Base-by-base conservation (phyloP, 2,329 filamentous ascomycete genomes). In the Aspergillus arachidicola region DNA sequence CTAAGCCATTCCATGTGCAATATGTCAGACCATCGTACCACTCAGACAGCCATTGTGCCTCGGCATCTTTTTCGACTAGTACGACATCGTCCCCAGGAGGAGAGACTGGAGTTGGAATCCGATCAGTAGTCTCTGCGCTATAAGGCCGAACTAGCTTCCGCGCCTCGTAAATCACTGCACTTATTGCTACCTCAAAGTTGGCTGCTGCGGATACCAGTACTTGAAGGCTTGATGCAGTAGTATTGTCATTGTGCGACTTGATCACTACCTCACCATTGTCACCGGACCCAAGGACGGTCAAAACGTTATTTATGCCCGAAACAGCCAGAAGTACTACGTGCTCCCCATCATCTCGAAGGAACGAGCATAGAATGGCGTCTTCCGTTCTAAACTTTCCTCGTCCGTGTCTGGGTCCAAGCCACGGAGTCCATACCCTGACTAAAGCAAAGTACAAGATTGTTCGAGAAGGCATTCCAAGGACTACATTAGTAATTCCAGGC, bases 1-100 rank as follows among this genome's bases (percentile, higher is more conserved):
- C 95, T 0, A 99, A 83, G 0, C 89, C 91, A 73, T 98, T 99
- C 95, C 95, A 99, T 0, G 95, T 99, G 75, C 95, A 99, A 74
- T 95, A 99, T 0, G 93, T 92, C 43, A 99, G 81, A 0, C 93
- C 93, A 75, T 98, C 95, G 73, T 94, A 94, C 93, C 94, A 97
- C 63, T 91, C 88, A 66, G 95, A 88, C 56, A 92, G 80, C 93
- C 93, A 97, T 73, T 82, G 78, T 14, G 72, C 69, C 80, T 78
- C 65, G 7, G 70, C 69, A 45, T 62, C 79, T 71, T 68, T 86
- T 76, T 60, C 81, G 70, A 67, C 78, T 77, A 78, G 32, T 3
- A 78, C 74, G 7, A 72, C 64, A 64, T 86, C 83, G 71, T 77
- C 76, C 16, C 78, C 77, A 1, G 65, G 62, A 2, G 78, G 73